Evolutionary conservation across 228 moss, liverwort and hornwort species (phyloP), one percentile per base, ranked within the genome.

Genomic region (Sphagnum magellanicum): DNA sequence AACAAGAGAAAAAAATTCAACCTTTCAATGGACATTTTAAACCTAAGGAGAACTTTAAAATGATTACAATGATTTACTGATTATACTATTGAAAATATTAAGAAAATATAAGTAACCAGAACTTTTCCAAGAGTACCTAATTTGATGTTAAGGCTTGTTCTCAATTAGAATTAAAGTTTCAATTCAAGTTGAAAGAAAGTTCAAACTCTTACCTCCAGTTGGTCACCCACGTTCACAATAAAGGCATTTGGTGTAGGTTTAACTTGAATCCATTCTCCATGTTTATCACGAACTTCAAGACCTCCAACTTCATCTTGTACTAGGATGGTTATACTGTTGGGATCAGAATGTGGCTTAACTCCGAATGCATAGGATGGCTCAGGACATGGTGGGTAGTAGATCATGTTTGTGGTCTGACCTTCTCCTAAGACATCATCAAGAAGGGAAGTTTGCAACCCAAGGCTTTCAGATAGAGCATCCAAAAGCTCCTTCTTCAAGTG

Each of bases 371-470:
- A 9, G 8, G 50, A 51, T 7, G 67, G 67, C 32, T 67, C 13
- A 7, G 67, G 67, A 51, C 67, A 67, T 7, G 67, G 67, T 11
- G 67, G 67, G 16, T 67, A 67, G 16, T 67, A 67, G 11, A 50
- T 67, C 51, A 55, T 1, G 8, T 8, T 8, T 55, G 55, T 55
- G 8, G 9, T 55, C 12, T 12, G 55, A 55, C 9, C 12, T 55
- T 12, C 3, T 8, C 9, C 12, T 12, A 12, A 8, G 55, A 12
- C 8, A 55, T 55, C 9, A 12, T 12, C 2, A 4, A 55, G 55
- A 12, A 55, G 12, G 12, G 8, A 8, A 8, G 55, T 12, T 8
- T 12, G 55, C 12, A 55, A 12, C 55, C 55, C 55, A 55, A 55
- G 55, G 12, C 9, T 8, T 12, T 55, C 55, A 1, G 55, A 55